phyloP scores from a whole-genome alignment of 2,329 filamentous ascomycete species.

The Mariannaea elegans region DNA sequence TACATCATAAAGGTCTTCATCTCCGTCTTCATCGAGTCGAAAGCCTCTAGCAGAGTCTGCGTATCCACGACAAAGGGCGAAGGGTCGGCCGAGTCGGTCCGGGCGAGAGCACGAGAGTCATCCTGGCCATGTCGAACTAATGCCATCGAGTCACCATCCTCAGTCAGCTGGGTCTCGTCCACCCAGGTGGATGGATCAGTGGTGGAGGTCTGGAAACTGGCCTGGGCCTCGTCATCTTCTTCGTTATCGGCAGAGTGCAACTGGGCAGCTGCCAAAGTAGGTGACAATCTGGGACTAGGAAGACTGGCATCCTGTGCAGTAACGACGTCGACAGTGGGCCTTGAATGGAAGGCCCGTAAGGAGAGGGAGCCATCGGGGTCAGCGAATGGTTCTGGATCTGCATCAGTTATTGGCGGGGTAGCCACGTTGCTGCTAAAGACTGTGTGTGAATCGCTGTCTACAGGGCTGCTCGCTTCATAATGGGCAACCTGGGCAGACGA shows the following conservation, averaged over 20 bases:
- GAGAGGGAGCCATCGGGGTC: slow-evolving; percentile 60
- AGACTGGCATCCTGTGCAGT: slow-evolving; percentile 88
- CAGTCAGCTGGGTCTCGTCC: slow-evolving; percentile 53
- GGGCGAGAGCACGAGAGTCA: slow-evolving; percentile 37
- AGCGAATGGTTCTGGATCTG: slow-evolving; percentile 70
- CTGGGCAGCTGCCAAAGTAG: slow-evolving; percentile 80
- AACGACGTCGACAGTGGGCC: slow-evolving; percentile 71
- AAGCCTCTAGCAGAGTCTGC: slow-evolving; percentile 86
- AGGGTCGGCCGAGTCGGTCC: slow-evolving; percentile 31
- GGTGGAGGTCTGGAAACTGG: slow-evolving; percentile 44
- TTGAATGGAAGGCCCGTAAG: slow-evolving; percentile 56
- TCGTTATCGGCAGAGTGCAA: slow-evolving; percentile 57
- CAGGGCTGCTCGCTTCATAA: slow-evolving; percentile 61
- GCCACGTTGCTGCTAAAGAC: slow-evolving; percentile 72
- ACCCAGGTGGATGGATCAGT: slow-evolving; percentile 45
- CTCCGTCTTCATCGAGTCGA: slow-evolving; percentile 88
- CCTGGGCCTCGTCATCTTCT: slow-evolving; percentile 51
- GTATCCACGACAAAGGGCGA: slow-evolving; percentile 73
- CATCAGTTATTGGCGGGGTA: slow-evolving; percentile 79
- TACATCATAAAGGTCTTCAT: slow-evolving; percentile 98
- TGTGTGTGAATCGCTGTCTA: slow-evolving; percentile 64
- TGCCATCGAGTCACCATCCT: slow-evolving; percentile 42
- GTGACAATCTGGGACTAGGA: slow-evolving; percentile 93
- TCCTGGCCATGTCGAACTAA: slow-evolving; percentile 36
- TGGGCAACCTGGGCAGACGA: slow-evolving; percentile 46